Evolutionary conservation across 2,329 filamentous ascomycete genomes (phyloP), one percentile per base, ranked within the genome.

Genomic region (Neonectria magnoliae): DNA sequence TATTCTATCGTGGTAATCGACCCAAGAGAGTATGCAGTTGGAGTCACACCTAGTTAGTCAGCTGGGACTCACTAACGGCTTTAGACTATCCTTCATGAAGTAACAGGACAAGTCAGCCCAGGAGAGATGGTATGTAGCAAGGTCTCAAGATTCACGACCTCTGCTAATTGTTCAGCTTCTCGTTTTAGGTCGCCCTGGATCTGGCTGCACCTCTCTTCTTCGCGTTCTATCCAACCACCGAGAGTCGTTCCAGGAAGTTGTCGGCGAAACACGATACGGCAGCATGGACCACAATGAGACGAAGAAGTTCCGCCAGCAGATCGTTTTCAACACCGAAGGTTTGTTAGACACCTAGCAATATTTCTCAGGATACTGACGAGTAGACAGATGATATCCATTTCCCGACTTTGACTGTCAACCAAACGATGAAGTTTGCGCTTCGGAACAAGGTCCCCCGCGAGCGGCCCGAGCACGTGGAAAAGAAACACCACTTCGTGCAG

Each of bases 351-450:
- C 8, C 6, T 13, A n/a, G n/a, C 2, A 10, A 41, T 29, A 22
- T 14, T n/a, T 4, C n/a, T 25, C 2, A 33, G 3, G 20, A 16
- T n/a, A 7, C 36, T 56, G 13, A 60, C 27, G 1, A 11, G 31
- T 20, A 42, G 5, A 2, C 10, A 72, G 73, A 80, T 62, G 89
- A 91, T 68, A 77, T 89, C 0, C 89, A 91, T 72, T 91, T 90
- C 68, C 87, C 90, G 1, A 88, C 88, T 1, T 76, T 92, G 47
- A 89, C 86, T 3, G 90, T 92, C 18, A 84, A 86, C 50, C 82
- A 90, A 64, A 91, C 90, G 0, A 77, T 92, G 2, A 81, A 83
- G 22, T 92, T 92, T 76, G 90, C 90, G 0, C 79, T 90, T 5
- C 84, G 85, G 68, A 87, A 87, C 2, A 82, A 88, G 65, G 87